Conservation (phyloP, 2,329 filamentous ascomycete genomes). For the Helotiales sp. region DNA sequence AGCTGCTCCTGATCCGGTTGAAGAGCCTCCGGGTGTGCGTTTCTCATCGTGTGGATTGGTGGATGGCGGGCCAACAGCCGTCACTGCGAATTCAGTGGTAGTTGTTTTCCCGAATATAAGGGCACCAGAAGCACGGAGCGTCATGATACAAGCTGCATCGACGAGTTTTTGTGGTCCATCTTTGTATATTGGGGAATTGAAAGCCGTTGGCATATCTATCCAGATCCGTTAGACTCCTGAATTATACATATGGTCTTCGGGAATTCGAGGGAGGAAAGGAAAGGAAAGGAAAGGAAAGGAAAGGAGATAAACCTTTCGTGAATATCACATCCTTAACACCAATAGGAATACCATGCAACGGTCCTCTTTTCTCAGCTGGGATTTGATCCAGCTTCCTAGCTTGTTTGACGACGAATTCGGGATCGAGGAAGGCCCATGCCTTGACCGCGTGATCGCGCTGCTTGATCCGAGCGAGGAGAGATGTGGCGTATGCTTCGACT, state of each 20-base stretch:
- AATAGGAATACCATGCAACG: slow-evolving; percentile 62
- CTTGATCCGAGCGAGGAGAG: slow-evolving; percentile 53
- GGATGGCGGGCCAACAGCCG: slow-evolving; percentile 57
- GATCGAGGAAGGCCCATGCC: slow-evolving; percentile 56
- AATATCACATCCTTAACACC: slow-evolving; percentile 65
- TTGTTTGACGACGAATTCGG: slow-evolving; percentile 52
- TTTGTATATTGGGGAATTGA: slow-evolving; percentile 60
- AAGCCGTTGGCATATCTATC: slow-evolving; percentile 60
- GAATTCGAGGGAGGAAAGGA: too few relatives aligned
- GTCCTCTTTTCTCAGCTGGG: slow-evolving; percentile 54
- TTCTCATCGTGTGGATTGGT: slow-evolving; percentile 59
- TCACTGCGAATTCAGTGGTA: slow-evolving; percentile 69
- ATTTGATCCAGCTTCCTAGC: slow-evolving; percentile 57
- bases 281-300: background rate
- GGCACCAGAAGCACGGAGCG: slow-evolving; percentile 59
- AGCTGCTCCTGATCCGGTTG: slow-evolving; percentile 68
- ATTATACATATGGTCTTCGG: too few relatives aligned
- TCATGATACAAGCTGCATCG: slow-evolving; percentile 58
- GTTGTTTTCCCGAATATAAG: slow-evolving; percentile 64
- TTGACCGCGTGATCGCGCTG: slow-evolving; percentile 51
- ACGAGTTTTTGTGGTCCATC: slow-evolving; percentile 49
- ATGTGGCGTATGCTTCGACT: slow-evolving; percentile 54
- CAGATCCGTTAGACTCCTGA: too few relatives aligned
- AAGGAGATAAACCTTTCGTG: slow-evolving; percentile 52
- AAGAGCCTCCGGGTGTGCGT: slow-evolving; percentile 69